Base-by-base conservation (phyloP, 2,329 filamentous ascomycete species). In the Pezicula neosporulosa region DNA sequence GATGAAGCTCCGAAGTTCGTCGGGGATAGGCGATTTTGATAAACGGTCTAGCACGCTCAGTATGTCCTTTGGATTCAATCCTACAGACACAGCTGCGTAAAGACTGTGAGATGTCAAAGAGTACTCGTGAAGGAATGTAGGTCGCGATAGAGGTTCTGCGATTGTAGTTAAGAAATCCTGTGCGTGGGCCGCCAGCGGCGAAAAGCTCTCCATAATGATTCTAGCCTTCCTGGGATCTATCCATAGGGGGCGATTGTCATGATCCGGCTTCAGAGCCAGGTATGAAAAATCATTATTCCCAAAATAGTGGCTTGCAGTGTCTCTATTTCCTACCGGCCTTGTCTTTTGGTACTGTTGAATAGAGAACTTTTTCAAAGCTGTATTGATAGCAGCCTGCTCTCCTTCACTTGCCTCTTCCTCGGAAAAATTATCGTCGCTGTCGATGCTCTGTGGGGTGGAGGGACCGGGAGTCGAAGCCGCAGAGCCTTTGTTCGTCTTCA, bases 111-210 rank as follows among this genome's bases (percentile, higher is more conserved):
- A 85, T 2, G 91, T 97, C 62, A 99, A 80, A 50, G 86, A 82
- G 70, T 97, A 97, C 71, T 99, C 93, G 74, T 97, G 94, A 57
- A 97, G 82, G 65, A 91, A 93, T 5, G 85, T 88, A 52, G 94
- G 93, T 53, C 93, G 85, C 35, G 92, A 97, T 53, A 93, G 77
- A 16, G 93, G 94, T 72, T 99, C 93, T 56, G 93, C 90, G 60
- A 99, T 93, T 44, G 94, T 96, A 62, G 95, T 96, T 53, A 99
- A 77, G 67, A 99, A 96, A 68, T 96, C 91, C 66, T 96, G 91
- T 0, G 90, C 93, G 64, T 92, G 87, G 51, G 87, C 81, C 51
- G 93, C 91, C 51, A 94, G 77, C 2, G 92, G 89, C 48, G 89
- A 93, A 73, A 97, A 97, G 61, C 91, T 96, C 75, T 99, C 93